Conservation (phyloP, 768 basidiomycete genomes). For the Podaxis sp. region DNA sequence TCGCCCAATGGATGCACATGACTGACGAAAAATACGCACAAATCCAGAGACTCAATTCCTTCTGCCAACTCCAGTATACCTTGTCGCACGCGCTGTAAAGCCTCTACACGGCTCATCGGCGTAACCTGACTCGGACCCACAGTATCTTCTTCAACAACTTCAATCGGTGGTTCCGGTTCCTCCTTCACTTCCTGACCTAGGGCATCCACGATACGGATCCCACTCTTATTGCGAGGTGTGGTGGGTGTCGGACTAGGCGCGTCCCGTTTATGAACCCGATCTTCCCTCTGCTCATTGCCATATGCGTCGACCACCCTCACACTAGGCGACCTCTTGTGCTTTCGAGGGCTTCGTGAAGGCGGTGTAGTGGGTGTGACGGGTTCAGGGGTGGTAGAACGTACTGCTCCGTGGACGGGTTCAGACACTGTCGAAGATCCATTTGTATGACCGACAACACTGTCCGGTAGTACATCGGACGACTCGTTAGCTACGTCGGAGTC, state of each 20-base stretch:
- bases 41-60: conserved; percentile 57
- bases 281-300: conserved; percentile 46
- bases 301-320: conserved; percentile 74
- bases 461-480: conserved; percentile 19
- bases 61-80: conserved; percentile 58
- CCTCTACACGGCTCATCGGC: conserved; percentile 44
- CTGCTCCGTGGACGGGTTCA: neutral
- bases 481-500: conserved; percentile 37
- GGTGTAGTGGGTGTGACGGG: conserved; percentile 15
- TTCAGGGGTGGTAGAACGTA: conserved; percentile 21
- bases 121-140: conserved; percentile 12
- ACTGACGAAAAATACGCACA: conserved; percentile 35
- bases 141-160: conserved; percentile 23
- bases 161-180: conserved; percentile 17
- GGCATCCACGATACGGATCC: conserved; percentile 65
- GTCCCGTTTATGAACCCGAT: conserved; percentile 3
- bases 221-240: conserved; percentile 34
- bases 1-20: neutral
- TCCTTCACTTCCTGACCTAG: conserved; percentile 62
- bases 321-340: conserved; percentile 35
- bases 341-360: conserved; percentile 31
- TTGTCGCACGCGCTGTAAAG: conserved; percentile 55
- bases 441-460: conserved; percentile 7
- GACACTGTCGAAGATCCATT: conserved; percentile 23
- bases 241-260: conserved; percentile 14